These are phyloP conservation scores for Candida broadrunensis DNA, from an alignment of 805 yeast species.

Conservation along the genomic window DNA sequence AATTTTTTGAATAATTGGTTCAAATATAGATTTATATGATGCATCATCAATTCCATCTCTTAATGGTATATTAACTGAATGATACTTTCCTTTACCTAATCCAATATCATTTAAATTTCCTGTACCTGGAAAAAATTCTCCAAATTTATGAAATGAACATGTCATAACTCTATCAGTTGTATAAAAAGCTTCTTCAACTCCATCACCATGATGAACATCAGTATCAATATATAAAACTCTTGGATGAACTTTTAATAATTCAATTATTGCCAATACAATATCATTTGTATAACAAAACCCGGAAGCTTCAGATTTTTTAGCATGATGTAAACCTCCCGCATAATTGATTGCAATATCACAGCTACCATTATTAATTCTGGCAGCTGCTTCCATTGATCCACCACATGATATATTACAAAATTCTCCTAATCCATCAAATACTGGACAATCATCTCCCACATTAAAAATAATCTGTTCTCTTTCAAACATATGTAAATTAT, in stretches of 20 bases:
- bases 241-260: slow-evolving; percentile 83
- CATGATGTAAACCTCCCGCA: slow-evolving; percentile 98
- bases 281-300: slow-evolving; percentile 97
- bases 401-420: slow-evolving; percentile 90
- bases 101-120: slow-evolving; percentile 92
- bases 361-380: slow-evolving; percentile 80
- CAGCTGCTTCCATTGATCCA: slow-evolving; percentile 92
- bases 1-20: slow-evolving; percentile 76
- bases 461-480: slow-evolving; percentile 90
- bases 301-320: slow-evolving; percentile 92
- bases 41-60: slow-evolving; percentile 96
- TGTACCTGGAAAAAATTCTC: slow-evolving; percentile 97
- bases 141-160: slow-evolving; percentile 92
- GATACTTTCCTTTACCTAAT: slow-evolving; percentile 85
- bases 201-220: slow-evolving; percentile 97
- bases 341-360: slow-evolving; percentile 94
- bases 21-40: slow-evolving; percentile 79
- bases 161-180: slow-evolving; percentile 96
- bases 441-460: slow-evolving; percentile 96
- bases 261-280: slow-evolving; percentile 85
- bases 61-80: slow-evolving; percentile 87
- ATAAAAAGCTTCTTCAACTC: slow-evolving; percentile 96
- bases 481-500: slow-evolving; percentile 79
- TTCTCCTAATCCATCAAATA: slow-evolving; percentile 92
- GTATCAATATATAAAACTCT: slow-evolving; percentile 92